A percentile compares a stretch with the other conserved stretches of the same genome.
These are phyloP conservation scores for Petunia secreta DNA, from an alignment of 257 asterid genomes.

Conservation along the genomic window DNA sequence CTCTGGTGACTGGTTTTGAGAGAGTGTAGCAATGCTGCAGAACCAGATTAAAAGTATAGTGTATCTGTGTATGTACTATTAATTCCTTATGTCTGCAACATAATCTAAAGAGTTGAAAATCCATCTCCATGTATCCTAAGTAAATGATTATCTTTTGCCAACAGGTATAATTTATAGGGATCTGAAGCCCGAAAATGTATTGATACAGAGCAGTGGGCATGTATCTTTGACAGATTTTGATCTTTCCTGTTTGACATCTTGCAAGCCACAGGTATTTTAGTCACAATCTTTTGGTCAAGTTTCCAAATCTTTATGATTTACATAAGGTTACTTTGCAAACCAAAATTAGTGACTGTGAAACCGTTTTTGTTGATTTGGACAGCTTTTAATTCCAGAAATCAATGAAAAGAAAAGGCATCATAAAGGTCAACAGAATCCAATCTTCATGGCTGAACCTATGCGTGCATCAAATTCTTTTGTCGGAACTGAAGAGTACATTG, in stretches of 20 bases:
- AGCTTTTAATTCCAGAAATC: constrained; percentile 83
- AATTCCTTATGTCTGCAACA: background rate
- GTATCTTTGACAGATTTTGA: constrained; percentile 92
- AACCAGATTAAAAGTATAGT: background rate
- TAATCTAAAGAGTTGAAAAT: constrained; percentile 10
- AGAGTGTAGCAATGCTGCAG: background rate
- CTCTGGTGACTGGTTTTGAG: constrained; percentile 13
- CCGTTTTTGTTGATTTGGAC: constrained; percentile 37
- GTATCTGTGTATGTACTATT: background rate
- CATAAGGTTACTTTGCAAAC: constrained; percentile 13
- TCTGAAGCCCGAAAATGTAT: constrained; percentile 91
- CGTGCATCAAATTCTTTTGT: constrained; percentile 97
- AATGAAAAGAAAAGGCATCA: constrained; percentile 69
- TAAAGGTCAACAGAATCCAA: constrained; percentile 69
- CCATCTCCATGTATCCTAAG: constrained; percentile 25
- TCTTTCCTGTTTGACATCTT: constrained; percentile 95
- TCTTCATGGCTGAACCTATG: constrained; percentile 96
- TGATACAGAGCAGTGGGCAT: constrained; percentile 81
- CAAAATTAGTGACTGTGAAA: background rate
- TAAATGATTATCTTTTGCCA: constrained; percentile 25
- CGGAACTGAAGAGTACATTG: constrained; percentile 97
- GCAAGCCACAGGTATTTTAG: constrained; percentile 83
- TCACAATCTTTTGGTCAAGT: constrained; percentile 20
- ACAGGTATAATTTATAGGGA: constrained; percentile 98
- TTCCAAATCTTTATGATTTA: background rate